phyloP scores from a whole-genome alignment of 495 filamentous ascomycete species.

The Penicillium turbatum region DNA sequence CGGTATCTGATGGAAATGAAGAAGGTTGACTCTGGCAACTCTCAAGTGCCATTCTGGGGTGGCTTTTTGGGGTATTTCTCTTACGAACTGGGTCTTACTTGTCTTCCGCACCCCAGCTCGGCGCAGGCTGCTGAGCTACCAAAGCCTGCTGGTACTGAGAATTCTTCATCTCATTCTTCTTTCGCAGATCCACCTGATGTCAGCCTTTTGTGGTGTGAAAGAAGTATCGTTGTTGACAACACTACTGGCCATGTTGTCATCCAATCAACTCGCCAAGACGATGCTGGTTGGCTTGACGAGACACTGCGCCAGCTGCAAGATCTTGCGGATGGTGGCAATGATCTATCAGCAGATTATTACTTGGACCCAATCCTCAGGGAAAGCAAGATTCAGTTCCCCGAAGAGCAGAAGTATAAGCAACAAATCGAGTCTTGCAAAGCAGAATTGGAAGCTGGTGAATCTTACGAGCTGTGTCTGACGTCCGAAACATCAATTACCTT shows the following conservation, averaged over 20 bases:
- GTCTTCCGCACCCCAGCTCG: slow-evolving; percentile 34
- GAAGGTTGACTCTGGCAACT: slow-evolving; percentile 39
- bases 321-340: not conserved
- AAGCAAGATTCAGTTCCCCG: slow-evolving; percentile 39
- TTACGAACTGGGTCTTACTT: slow-evolving; percentile 75
- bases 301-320: slow-evolving; percentile 24
- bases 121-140: not conserved
- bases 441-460: slow-evolving; percentile 70
- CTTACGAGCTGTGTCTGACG: slow-evolving; percentile 92
- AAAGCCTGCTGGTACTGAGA: not conserved
- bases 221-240: slow-evolving; percentile 80
- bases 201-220: slow-evolving; percentile 70
- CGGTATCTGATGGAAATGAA: slow-evolving; percentile 52
- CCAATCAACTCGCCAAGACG: slow-evolving; percentile 51
- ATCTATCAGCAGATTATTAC: slow-evolving; percentile 17
- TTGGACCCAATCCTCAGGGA: slow-evolving; percentile 33
- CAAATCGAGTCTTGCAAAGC: slow-evolving; percentile 68
- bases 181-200: slow-evolving; percentile 60
- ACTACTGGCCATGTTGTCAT: slow-evolving; percentile 54
- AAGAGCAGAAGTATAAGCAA: slow-evolving; percentile 52
- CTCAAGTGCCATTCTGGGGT: slow-evolving; percentile 68
- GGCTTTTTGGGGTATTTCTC: slow-evolving; percentile 87
- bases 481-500: slow-evolving; percentile 62
- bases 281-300: slow-evolving; percentile 40
- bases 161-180: slow-evolving; percentile 12